Conservation (phyloP, 148 eudicot genomes). For the Cornus suecica region DNA sequence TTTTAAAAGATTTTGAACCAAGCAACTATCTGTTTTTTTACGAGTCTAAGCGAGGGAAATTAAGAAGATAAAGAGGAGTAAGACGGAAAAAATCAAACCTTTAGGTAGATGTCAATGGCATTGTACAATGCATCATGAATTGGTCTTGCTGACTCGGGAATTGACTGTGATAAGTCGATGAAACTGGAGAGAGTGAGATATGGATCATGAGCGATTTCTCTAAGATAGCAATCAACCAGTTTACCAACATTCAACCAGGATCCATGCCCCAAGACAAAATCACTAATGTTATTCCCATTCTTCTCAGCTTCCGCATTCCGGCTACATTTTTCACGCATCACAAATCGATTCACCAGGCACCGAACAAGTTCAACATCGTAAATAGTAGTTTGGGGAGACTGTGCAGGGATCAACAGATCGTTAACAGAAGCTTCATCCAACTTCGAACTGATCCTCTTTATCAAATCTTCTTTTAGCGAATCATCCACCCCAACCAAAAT, state of each 20-base stretch:
- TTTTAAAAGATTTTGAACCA: not conserved
- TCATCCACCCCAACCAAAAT: constrained; percentile 63
- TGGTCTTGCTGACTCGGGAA: constrained; percentile 74
- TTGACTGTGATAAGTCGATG: constrained; percentile 40
- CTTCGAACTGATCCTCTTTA: constrained; percentile 47
- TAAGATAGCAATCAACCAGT: constrained; percentile 66
- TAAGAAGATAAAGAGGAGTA: not conserved
- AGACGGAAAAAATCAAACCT: constrained; percentile 34
- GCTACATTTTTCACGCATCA: constrained; percentile 32
- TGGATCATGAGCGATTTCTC: constrained; percentile 62
- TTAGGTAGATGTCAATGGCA: constrained; percentile 69
- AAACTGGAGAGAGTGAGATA: constrained; percentile 48
- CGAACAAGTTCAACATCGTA: constrained; percentile 73
- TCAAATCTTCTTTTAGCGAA: constrained; percentile 51
- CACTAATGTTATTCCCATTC: constrained; percentile 23
- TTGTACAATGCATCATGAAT: constrained; percentile 74
- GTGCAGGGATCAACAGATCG: constrained; percentile 67
- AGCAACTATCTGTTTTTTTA: not conserved
- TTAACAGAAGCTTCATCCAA: constrained; percentile 69
- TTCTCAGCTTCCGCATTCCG: constrained; percentile 33
- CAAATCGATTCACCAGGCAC: constrained; percentile 52
- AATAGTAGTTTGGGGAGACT: constrained; percentile 47
- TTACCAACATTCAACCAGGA: constrained; percentile 61
- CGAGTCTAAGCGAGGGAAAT: not conserved
- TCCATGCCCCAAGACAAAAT: constrained; percentile 30